phyloP scores from a whole-genome alignment of 2,329 filamentous ascomycete genomes.

The Venturia pyrina region DNA sequence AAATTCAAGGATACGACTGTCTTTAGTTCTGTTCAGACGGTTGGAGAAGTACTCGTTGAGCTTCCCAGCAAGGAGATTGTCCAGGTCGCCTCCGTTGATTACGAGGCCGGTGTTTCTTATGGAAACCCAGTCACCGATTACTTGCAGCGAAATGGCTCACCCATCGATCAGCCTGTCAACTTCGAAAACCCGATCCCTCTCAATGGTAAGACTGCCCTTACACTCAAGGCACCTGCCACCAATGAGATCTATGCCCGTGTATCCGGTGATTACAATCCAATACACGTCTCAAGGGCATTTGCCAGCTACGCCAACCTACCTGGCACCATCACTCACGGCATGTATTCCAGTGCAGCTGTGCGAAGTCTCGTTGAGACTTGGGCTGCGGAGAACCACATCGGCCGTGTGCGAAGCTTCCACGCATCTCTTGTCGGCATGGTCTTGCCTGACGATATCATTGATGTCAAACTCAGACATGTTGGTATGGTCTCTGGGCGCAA shows the following conservation, averaged over 20 bases:
- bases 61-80: conserved; percentile 95
- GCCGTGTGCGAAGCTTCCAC: conserved; percentile 94
- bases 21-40: conserved; percentile 84
- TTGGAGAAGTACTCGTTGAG: conserved; percentile 86
- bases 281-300: conserved; percentile 95
- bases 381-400: conserved; percentile 98
- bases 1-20: conserved; percentile 92
- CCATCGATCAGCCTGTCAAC: conserved; percentile 90
- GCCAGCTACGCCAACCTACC: conserved; percentile 90
- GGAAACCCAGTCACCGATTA: conserved; percentile 97
- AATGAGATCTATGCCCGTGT: conserved; percentile 98
- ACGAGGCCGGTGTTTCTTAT: conserved; percentile 81
- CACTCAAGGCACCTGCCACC: conserved; percentile 81
- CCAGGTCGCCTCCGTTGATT: conserved; percentile 94
- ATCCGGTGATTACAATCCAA: conserved; percentile 97
- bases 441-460: conserved; percentile 86
- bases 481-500: conserved; percentile 98
- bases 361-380: conserved; percentile 95
- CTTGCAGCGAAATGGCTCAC: conserved; percentile 78
- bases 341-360: conserved; percentile 97
- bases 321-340: conserved; percentile 96
- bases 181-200: conserved; percentile 97
- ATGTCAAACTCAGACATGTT: conserved; percentile 90
- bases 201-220: conserved; percentile 80
- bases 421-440: conserved; percentile 98